Base-by-base conservation (phyloP, 192 early-diverging fungal genomes). In the Mortierella alpina region DNA sequence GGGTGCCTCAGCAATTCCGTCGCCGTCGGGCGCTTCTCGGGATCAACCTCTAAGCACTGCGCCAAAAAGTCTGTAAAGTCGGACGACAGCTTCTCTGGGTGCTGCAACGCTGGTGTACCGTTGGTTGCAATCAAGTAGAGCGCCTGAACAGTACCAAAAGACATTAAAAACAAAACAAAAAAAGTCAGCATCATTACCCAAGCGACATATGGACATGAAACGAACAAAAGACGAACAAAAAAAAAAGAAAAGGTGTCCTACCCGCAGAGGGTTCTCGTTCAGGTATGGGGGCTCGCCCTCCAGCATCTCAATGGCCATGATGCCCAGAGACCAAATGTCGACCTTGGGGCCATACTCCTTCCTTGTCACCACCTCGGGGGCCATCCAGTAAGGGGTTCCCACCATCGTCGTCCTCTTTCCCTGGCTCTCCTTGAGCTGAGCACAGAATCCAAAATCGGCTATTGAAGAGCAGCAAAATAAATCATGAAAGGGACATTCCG, bases 291-390 rank as follows among this genome's bases (percentile, higher is more conserved):
- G 97, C 74, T 99, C 95, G 15, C 96, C 96, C 84, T 99, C 97
- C 52, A 98, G 84, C 96, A 98, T 98, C 81, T 99, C 97, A 62
- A 99, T 97, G 17, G 93, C 93, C 95, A 98, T 95, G 84, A 98
- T 97, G 7, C 97, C 97, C 42, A 97, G 82, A n/a, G 95, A 96
- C 97, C 97, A 99, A 47, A 99, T 92, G 78, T 99, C 97, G 46
- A 98, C 95, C 79, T 96, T 96, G 59, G 92, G 84, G 10, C 93
- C 93, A 75, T 99, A 99, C 73, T 95, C 93, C 82, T 95, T 94
- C 50, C 93, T 91, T 62, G 88, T 95, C 22, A 99, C 95, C 4
- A 99, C 96, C 83, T 99, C 97, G 23, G 97, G 97, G 15, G 97
- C 95, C 97, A 99, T 99, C 96, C 97, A 97, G 87, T 95, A 98